These are phyloP conservation scores for Rehmannia glutinosa DNA, from an alignment of 257 asterid genomes.

Conservation along the genomic window DNA sequence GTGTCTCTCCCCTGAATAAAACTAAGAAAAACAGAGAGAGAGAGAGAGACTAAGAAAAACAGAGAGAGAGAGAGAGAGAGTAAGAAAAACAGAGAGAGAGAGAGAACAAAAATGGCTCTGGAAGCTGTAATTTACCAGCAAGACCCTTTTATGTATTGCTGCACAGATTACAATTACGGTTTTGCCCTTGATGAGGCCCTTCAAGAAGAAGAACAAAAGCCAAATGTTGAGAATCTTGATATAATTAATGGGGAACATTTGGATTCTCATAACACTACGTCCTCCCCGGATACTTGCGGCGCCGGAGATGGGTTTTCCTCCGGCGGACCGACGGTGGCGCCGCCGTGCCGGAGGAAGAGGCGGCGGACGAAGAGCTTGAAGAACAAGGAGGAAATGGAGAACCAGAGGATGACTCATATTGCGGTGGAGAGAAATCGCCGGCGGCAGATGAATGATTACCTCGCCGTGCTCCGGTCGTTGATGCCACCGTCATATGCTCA, in stretches of 20 bases:
- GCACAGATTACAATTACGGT: background rate
- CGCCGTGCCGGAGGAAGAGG: conserved; percentile 32
- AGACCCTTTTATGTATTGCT: background rate
- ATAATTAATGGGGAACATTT: no score
- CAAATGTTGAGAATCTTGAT: no score
- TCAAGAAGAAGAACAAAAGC: background rate
- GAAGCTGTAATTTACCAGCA: background rate
- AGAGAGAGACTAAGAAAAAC: background rate
- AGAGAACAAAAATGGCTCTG: conserved; percentile 33
- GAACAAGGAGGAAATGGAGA: conserved; percentile 75
- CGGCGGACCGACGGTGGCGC: background rate
- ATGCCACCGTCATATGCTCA: conserved; percentile 84
- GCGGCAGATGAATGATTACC: conserved; percentile 72
- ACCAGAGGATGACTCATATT: conserved; percentile 77
- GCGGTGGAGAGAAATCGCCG: conserved; percentile 90
- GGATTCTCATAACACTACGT: conserved; percentile 10
- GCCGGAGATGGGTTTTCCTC: background rate
- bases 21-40: background rate
- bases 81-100: background rate
- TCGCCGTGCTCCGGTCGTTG: conserved; percentile 61
- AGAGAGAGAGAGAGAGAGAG: no score
- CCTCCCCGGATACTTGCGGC: conserved; percentile 29
- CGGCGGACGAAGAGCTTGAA: conserved; percentile 44
- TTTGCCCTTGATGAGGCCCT: background rate
- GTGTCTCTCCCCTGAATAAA: background rate